phyloP scores from a whole-genome alignment of 805 yeast species.

The Helenozyma baotianmanensis region DNA sequence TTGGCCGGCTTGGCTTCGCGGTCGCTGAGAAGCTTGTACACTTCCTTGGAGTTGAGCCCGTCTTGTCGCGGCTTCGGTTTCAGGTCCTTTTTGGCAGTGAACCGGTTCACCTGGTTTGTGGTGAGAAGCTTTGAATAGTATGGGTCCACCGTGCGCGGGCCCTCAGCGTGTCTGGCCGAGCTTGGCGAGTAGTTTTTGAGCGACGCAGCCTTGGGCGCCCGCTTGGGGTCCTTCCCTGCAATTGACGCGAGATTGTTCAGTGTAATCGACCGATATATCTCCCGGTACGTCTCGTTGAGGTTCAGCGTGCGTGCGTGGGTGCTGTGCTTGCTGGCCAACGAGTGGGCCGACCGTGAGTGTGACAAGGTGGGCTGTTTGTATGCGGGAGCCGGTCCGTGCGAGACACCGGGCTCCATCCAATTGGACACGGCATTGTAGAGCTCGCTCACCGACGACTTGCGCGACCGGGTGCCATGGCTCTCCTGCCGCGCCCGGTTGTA shows the following conservation, averaged over 20 bases:
- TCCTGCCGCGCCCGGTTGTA: conserved; percentile 24
- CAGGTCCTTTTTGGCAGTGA: too few species aligned
- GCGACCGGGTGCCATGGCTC: conserved; percentile 19
- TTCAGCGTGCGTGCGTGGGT: conserved; percentile 10
- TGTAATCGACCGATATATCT: conserved; percentile 35
- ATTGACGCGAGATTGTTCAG: conserved; percentile 24
- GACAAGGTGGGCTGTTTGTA: conserved; percentile 2
- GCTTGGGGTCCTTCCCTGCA: conserved; percentile 9
- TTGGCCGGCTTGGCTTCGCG: conserved; percentile 7
- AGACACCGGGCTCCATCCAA: conserved; percentile 48
- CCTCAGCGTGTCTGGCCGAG: too few species aligned
- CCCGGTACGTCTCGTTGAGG: conserved; percentile 28
- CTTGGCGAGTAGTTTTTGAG: background rate
- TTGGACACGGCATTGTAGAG: conserved; percentile 39
- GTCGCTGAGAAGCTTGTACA: conserved; percentile 16
- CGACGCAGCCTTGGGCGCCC: background rate
- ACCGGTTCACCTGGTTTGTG: conserved; percentile 1
- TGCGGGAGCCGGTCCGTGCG: background rate
- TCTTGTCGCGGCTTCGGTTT: conserved; percentile 1
- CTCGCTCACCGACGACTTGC: conserved; percentile 38
- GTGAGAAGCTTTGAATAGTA: conserved; percentile 3
- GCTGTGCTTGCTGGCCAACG: conserved; percentile 9
- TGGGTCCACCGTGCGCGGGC: background rate
- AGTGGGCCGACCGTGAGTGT: conserved; percentile 13
- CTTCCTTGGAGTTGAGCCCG: conserved; percentile 18